phyloP scores from a whole-genome alignment of 1,139 yeast genomes.

The Geotrichum klebahnii region DNA sequence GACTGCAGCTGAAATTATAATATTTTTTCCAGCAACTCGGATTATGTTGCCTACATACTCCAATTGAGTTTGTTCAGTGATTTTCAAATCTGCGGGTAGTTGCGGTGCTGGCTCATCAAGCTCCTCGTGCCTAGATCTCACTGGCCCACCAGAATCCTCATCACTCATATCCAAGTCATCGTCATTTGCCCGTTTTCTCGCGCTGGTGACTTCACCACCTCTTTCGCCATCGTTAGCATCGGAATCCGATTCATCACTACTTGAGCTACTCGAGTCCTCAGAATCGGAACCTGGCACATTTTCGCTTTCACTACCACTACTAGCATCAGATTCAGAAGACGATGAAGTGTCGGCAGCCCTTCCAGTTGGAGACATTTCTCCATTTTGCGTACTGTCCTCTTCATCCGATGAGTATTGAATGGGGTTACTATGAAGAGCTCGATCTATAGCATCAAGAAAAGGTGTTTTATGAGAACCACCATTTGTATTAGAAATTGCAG shows the following conservation, averaged over 20 bases:
- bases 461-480: not conserved
- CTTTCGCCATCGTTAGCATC: too few relatives aligned
- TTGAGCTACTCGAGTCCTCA: constrained; percentile 26
- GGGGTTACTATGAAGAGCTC: constrained; percentile 19
- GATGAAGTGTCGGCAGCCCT: constrained; percentile 1
- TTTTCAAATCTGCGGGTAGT: constrained; percentile 61
- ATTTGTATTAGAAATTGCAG: not conserved
- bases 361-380: constrained; percentile 8
- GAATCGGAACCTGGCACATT: constrained; percentile 25
- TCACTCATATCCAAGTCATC: constrained; percentile 28
- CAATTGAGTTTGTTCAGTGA: constrained; percentile 59
- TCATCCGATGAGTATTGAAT: constrained; percentile 18
- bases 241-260: constrained; percentile 18
- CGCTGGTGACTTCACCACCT: constrained; percentile 20
- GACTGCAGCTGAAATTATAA: constrained; percentile 65
- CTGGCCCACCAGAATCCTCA: constrained; percentile 52
- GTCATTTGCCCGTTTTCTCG: constrained; percentile 21
- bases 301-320: constrained; percentile 17
- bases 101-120: constrained; percentile 62
- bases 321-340: constrained; percentile 15
- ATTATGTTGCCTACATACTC: constrained; percentile 70
- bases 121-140: constrained; percentile 72
- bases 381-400: constrained; percentile 4
- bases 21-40: constrained; percentile 66
- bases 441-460: constrained; percentile 18